Evolutionary conservation across 495 filamentous ascomycete genomes (phyloP).

Genomic region (Penicillium verhagenii): DNA sequence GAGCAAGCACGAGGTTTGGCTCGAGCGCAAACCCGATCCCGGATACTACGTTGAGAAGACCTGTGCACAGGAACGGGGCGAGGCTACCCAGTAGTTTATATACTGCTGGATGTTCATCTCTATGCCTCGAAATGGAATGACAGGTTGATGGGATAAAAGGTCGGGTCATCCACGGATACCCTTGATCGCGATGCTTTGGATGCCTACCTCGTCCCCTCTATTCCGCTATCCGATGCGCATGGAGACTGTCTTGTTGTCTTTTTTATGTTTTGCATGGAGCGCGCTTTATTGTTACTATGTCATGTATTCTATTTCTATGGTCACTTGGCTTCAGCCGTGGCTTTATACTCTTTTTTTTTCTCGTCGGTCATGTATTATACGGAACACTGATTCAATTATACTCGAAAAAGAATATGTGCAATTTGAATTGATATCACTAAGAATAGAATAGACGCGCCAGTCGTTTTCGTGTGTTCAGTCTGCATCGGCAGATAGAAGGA

Average conservation of each 20-base stretch:
- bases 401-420: slow-evolving; percentile 22
- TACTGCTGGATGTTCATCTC: neutral
- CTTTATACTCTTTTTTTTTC: slow-evolving; percentile 1
- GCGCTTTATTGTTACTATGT: slow-evolving; percentile 31
- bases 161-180: neutral
- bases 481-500: neutral
- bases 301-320: slow-evolving; percentile 25
- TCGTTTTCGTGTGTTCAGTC: slow-evolving; percentile 8
- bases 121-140: neutral
- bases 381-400: slow-evolving; percentile 9
- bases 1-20: slow-evolving; percentile 70
- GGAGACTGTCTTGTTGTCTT: slow-evolving; percentile 6
- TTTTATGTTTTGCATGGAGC: slow-evolving; percentile 41
- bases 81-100: slow-evolving; percentile 20
- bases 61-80: slow-evolving; percentile 28
- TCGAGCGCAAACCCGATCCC: slow-evolving; percentile 71
- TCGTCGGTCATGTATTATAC: slow-evolving; percentile 38
- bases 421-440: slow-evolving; percentile 25
- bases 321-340: neutral
- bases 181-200: neutral
- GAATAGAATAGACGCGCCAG: slow-evolving; percentile 13
- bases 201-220: neutral
- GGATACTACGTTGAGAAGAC: slow-evolving; percentile 83
- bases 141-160: neutral
- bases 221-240: neutral